Percentiles rank a stretch among this genome's conserved stretches.
These are phyloP conservation scores for Pyricularia sp. DNA, from an alignment of 2,329 filamentous ascomycete genomes.

Conservation along the genomic window DNA sequence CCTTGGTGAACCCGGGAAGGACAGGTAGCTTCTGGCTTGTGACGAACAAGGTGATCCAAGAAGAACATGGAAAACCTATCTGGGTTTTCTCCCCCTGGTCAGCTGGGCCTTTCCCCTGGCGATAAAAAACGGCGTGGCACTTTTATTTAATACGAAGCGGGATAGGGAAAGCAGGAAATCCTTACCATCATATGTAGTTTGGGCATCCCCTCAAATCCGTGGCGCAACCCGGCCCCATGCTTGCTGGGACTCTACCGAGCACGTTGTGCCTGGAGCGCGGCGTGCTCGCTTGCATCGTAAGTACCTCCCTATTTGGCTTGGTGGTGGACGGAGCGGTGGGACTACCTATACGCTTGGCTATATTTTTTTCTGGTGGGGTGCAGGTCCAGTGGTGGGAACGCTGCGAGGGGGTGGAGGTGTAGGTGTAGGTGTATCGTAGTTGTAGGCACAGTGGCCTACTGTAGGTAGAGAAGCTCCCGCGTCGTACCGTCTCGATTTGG, in stretches of 20 bases:
- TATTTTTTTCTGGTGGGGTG: not conserved
- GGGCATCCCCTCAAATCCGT: not conserved
- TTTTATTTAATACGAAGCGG: not conserved
- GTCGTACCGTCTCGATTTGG: no score
- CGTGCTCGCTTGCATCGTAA: not conserved
- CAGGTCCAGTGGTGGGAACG: not conserved
- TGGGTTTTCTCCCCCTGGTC: not conserved
- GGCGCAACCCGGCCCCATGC: not conserved
- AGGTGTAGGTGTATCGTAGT: no score
- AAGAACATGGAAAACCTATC: not conserved
- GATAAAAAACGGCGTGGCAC: not conserved
- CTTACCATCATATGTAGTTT: not conserved
- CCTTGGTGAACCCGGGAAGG: not conserved
- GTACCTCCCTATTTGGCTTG: not conserved
- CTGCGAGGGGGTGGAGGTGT: not conserved
- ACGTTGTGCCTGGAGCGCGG: not conserved
- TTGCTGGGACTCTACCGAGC: not conserved
- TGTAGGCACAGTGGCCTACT: no score
- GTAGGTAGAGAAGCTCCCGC: no score
- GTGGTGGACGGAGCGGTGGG: not conserved
- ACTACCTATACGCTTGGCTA: not conserved
- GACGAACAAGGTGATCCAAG: not conserved
- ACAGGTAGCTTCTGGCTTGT: not conserved
- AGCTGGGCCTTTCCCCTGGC: not conserved
- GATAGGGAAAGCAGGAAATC: not conserved